These are phyloP conservation scores for Lupinus albus DNA, from an alignment of 306 rosid genomes.

Conservation along the genomic window DNA sequence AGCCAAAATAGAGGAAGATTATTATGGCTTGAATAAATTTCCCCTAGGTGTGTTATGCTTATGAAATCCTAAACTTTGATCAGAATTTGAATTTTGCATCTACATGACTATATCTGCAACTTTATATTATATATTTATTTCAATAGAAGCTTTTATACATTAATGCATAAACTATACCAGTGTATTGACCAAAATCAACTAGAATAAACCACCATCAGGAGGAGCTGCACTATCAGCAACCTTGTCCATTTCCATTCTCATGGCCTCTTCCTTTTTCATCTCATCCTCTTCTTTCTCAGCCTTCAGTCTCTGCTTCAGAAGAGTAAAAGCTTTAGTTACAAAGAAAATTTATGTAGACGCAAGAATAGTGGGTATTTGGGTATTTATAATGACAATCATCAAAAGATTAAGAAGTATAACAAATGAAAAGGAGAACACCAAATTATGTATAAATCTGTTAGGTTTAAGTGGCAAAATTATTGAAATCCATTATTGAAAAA, in stretches of 20 bases:
- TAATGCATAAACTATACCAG: slow-evolving; percentile 8
- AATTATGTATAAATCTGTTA: neutral
- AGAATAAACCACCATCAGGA: slow-evolving; percentile 38
- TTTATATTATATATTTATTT: too few species aligned
- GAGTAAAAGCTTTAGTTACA: slow-evolving; percentile 21
- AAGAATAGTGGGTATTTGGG: neutral
- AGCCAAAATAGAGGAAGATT: too few species aligned
- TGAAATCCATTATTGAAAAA: too few species aligned
- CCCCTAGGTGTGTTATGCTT: too few species aligned
- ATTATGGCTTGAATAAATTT: too few species aligned
- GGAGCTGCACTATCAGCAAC: slow-evolving; percentile 42
- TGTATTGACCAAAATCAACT: slow-evolving; percentile 14
- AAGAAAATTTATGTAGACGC: neutral
- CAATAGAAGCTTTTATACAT: too few species aligned
- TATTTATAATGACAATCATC: slow-evolving; percentile 10
- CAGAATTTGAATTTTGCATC: too few species aligned
- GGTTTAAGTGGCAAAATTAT: too few species aligned
- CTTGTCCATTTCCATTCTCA: slow-evolving; percentile 31
- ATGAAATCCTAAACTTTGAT: too few species aligned
- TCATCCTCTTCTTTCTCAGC: slow-evolving; percentile 51
- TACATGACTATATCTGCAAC: too few species aligned
- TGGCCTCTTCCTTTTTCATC: slow-evolving; percentile 34
- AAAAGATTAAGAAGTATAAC: slow-evolving; percentile 16
- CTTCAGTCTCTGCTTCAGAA: slow-evolving; percentile 60
- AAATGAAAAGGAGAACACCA: neutral